phyloP scores from a whole-genome alignment of 305 asterid genomes.

The Fraxinus greggii region DNA sequence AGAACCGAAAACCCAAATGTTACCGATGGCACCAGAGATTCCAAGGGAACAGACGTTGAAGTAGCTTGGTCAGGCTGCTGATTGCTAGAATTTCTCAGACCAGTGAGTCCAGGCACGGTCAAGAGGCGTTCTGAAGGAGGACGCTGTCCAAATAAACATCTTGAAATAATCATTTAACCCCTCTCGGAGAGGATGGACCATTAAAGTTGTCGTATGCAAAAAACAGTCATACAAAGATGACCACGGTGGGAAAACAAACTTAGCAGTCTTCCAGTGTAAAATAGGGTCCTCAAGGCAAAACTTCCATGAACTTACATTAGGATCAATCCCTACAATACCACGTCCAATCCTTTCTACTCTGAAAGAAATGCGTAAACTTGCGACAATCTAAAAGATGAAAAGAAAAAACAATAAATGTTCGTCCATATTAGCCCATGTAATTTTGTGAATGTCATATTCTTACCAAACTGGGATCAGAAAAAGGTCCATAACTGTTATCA shows the following conservation, averaged over 20 bases:
- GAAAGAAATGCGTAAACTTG: slow-evolving; percentile 72
- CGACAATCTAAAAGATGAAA: slow-evolving; percentile 53
- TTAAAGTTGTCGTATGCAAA: slow-evolving; percentile 8
- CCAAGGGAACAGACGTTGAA: slow-evolving; percentile 32
- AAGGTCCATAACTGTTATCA: slow-evolving; percentile 56
- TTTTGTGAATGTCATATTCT: slow-evolving; percentile 22
- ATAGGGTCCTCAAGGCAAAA: slow-evolving; percentile 7
- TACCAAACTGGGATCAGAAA: slow-evolving; percentile 80
- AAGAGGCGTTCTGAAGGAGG: slow-evolving; percentile 47
- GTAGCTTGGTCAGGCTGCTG: slow-evolving; percentile 41
- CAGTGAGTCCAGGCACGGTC: slow-evolving; percentile 35
- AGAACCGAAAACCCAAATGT: not conserved
- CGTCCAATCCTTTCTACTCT: slow-evolving; percentile 61
- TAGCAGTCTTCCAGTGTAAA: not conserved
- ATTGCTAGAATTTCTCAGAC: slow-evolving; percentile 45
- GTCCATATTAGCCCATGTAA: slow-evolving; percentile 18
- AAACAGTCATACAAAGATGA: not conserved
- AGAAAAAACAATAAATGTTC: slow-evolving; percentile 19
- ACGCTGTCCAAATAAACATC: slow-evolving; percentile 44
- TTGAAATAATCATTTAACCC: not conserved
- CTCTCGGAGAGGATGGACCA: slow-evolving; percentile 1
- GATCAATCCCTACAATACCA: slow-evolving; percentile 69
- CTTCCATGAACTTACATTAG: slow-evolving; percentile 56
- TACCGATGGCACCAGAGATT: slow-evolving; percentile 78
- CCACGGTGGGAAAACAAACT: slow-evolving; percentile 13